Conservation (phyloP, 805 yeast species). For the Kuraishia borneana region DNA sequence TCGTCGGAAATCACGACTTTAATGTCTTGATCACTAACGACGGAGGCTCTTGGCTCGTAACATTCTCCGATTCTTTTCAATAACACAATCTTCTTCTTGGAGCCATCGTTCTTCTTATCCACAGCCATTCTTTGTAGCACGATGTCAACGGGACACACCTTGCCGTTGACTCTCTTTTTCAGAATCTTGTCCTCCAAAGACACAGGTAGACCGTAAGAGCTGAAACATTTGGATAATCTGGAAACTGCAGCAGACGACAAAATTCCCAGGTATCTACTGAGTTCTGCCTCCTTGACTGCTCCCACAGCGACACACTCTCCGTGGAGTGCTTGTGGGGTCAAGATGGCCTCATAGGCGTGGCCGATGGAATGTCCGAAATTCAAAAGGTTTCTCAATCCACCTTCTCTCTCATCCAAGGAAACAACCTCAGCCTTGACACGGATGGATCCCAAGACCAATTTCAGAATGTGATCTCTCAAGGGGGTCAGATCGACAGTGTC, state of each 20-base stretch:
- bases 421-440: slow-evolving; percentile 92
- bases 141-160: slow-evolving; percentile 64
- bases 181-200: slow-evolving; percentile 65
- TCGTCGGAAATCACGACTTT: slow-evolving; percentile 79
- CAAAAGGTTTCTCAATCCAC: slow-evolving; percentile 81
- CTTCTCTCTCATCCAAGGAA: slow-evolving; percentile 87
- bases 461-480: slow-evolving; percentile 63
- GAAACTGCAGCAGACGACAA: slow-evolving; percentile 91
- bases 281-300: slow-evolving; percentile 87
- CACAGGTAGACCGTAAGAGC: slow-evolving; percentile 80
- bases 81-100: slow-evolving; percentile 77
- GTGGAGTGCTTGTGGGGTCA: slow-evolving; percentile 92
- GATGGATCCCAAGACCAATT: slow-evolving; percentile 77
- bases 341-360: slow-evolving; percentile 95
- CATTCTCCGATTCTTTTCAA: slow-evolving; percentile 82
- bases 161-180: slow-evolving; percentile 55
- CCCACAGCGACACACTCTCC: slow-evolving; percentile 99
- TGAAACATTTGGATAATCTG: slow-evolving; percentile 69
- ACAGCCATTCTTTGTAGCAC: slow-evolving; percentile 82
- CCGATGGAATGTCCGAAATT: slow-evolving; percentile 98
- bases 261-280: slow-evolving; percentile 83
- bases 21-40: slow-evolving; percentile 70
- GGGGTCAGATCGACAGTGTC: slow-evolving; percentile 51
- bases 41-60: slow-evolving; percentile 78
- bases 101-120: slow-evolving; percentile 94